Evolutionary conservation across 1,139 yeast species (phyloP).

Genomic region (Hansenula sp.): DNA sequence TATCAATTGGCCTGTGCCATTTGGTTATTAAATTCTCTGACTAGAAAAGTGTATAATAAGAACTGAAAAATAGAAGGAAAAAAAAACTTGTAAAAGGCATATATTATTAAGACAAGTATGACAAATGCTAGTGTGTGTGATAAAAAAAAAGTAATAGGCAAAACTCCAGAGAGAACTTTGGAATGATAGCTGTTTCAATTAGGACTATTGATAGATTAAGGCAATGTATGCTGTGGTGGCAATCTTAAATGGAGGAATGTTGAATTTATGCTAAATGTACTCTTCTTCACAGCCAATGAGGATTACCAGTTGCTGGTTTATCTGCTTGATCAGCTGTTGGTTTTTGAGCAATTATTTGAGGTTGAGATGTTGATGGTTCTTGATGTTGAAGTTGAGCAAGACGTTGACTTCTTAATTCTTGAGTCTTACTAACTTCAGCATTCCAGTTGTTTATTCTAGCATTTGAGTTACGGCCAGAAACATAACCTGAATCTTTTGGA

Average conservation of each 20-base stretch:
- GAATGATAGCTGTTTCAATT: no score
- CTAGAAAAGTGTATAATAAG: no score
- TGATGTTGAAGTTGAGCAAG: not conserved
- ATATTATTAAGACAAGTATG: no score
- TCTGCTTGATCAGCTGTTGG: slow-evolving; percentile 41
- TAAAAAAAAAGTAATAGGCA: no score
- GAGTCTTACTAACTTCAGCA: slow-evolving; percentile 18
- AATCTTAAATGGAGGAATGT: not conserved
- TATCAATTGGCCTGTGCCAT: no score
- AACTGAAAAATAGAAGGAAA: no score
- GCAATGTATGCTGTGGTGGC: not conserved
- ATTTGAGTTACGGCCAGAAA: not conserved
- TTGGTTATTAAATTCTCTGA: no score
- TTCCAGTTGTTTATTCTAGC: slow-evolving; percentile 21
- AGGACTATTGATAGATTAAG: no score
- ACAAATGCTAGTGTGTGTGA: no score
- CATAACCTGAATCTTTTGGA: slow-evolving; percentile 5
- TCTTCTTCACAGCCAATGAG: slow-evolving; percentile 8
- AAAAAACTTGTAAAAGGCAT: no score
- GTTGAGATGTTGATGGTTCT: slow-evolving; percentile 27
- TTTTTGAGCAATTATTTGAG: slow-evolving; percentile 38
- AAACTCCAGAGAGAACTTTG: no score
- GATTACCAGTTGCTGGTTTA: slow-evolving; percentile 1
- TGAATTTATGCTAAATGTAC: no score
- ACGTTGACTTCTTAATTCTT: slow-evolving; percentile 5